phyloP scores from a whole-genome alignment of 2,329 filamentous ascomycete genomes.

The Colletotrichum sp. region DNA sequence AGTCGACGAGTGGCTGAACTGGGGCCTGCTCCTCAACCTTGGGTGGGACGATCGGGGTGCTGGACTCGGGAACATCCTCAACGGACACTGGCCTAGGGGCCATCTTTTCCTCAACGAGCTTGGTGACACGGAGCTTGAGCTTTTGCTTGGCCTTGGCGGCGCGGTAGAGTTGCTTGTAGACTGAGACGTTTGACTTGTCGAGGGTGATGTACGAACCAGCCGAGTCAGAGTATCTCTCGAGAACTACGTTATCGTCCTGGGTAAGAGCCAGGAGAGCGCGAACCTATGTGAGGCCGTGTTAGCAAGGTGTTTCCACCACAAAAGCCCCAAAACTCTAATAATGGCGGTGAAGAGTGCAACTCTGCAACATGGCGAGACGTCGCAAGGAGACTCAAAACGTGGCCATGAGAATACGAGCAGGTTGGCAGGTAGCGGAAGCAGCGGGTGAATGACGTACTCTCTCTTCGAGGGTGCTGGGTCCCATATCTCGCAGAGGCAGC shows the following conservation, averaged over 20 bases:
- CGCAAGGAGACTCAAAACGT: not conserved
- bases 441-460: conserved; percentile 70
- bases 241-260: conserved; percentile 64
- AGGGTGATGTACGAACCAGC: conserved; percentile 81
- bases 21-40: conserved; percentile 22
- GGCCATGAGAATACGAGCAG: not conserved
- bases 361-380: not conserved
- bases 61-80: conserved; percentile 53
- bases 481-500: conserved; percentile 85
- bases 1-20: conserved; percentile 23
- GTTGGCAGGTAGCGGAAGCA: not conserved
- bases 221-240: conserved; percentile 97
- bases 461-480: conserved; percentile 73
- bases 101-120: conserved; percentile 33
- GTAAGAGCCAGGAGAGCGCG: conserved; percentile 71
- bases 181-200: conserved; percentile 75
- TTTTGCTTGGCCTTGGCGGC: conserved; percentile 98
- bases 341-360: not conserved
- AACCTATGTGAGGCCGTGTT: conserved; percentile 55
- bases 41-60: conserved; percentile 23
- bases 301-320: not conserved
- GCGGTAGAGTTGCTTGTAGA: conserved; percentile 96
- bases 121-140: conserved; percentile 81
- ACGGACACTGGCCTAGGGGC: conserved; percentile 50
- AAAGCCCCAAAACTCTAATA: not conserved